Percentiles rank a stretch among this genome's conserved stretches.
phyloP scores from a whole-genome alignment of 192 early-diverging fungal genomes.

The Obelidium mucronatum region DNA sequence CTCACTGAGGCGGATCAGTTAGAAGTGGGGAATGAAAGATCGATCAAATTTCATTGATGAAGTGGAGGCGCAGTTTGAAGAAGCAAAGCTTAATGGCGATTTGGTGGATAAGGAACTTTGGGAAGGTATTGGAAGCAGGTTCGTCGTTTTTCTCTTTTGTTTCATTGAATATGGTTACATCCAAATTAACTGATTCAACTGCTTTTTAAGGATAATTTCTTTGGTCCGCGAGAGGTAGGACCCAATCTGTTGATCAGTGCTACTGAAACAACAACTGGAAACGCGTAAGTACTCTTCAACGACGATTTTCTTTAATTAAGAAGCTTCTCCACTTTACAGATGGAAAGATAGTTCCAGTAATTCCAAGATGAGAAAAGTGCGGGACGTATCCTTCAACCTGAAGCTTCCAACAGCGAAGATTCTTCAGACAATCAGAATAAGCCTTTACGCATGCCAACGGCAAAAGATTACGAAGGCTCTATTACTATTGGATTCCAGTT shows the following conservation, averaged over 20 bases:
- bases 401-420: no score
- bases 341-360: slow-evolving; percentile 5
- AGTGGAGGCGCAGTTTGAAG: slow-evolving; percentile 53
- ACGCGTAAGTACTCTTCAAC: no score
- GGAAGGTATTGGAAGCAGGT: slow-evolving; percentile 58
- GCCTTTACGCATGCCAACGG: neutral
- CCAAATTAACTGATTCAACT: no score
- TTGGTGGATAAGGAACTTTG: slow-evolving; percentile 55
- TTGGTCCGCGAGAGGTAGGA: slow-evolving; percentile 83
- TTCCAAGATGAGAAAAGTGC: neutral
- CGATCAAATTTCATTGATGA: slow-evolving; percentile 45
- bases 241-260: slow-evolving; percentile 76
- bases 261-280: no score
- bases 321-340: no score
- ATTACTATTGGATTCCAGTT: slow-evolving; percentile 94
- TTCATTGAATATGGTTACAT: no score
- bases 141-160: slow-evolving; percentile 5
- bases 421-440: no score
- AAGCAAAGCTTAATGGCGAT: slow-evolving; percentile 53
- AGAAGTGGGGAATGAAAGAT: slow-evolving; percentile 35
- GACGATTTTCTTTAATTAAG: no score
- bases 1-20: slow-evolving; percentile 57
- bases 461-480: slow-evolving; percentile 66
- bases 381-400: no score
- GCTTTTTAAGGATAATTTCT: no score